Evolutionary conservation across 1,284 basidiomycete genomes (phyloP).

Genomic region (Puccinia coronata): DNA sequence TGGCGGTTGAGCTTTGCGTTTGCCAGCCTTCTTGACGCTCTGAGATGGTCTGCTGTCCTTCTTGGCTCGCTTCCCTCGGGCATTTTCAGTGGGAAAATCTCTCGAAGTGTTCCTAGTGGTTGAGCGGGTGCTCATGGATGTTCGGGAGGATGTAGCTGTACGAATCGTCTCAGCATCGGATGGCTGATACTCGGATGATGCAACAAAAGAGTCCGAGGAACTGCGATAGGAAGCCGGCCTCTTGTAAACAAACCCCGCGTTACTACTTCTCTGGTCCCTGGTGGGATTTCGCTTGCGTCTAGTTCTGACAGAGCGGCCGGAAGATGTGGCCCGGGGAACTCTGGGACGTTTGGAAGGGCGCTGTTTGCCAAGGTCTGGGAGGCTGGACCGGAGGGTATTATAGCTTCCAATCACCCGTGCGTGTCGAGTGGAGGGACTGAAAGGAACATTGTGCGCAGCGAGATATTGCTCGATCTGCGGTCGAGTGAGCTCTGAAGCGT

Average conservation of each 20-base stretch:
- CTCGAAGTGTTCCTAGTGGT: not conserved
- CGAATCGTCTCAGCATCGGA: not conserved
- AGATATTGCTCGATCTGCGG: not conserved
- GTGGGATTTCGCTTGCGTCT: not conserved
- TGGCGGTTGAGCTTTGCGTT: not conserved
- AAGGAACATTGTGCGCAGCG: not conserved
- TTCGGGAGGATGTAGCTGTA: not conserved
- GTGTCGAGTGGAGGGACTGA: not conserved
- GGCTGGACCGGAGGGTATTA: not conserved
- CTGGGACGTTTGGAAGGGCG: not conserved
- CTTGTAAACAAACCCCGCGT: slow-evolving; percentile 11
- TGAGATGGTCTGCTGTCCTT: not conserved
- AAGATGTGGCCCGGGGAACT: not conserved
- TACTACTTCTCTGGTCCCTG: not conserved
- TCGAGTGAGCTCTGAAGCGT: not conserved
- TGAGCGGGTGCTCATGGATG: not conserved
- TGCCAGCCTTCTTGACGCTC: not conserved
- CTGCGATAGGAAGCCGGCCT: not conserved
- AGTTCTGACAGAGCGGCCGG: not conserved
- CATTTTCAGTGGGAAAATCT: not conserved
- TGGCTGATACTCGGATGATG: slow-evolving; percentile 10
- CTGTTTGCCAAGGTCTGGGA: not conserved
- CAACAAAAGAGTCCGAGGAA: not conserved
- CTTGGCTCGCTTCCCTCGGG: not conserved
- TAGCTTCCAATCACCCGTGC: not conserved